Evolutionary conservation across 352 stramenopile species (phyloP).

Genomic region (Globisporangium alternatum): DNA sequence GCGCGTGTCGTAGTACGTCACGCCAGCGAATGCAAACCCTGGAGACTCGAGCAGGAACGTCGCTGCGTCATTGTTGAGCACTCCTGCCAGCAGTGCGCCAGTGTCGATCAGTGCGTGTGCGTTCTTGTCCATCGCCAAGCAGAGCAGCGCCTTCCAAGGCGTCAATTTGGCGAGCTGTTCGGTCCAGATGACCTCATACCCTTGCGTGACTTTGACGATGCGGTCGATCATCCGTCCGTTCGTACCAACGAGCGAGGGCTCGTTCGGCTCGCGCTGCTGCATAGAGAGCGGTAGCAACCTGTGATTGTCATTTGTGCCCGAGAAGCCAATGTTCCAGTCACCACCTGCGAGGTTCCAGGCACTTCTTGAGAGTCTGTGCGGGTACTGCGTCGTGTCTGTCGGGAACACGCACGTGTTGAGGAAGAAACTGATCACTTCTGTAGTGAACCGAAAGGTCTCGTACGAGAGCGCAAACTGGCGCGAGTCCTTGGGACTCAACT

Average conservation of each 20-base stretch:
- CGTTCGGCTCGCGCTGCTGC: constrained; percentile 52
- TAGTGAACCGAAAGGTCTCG: constrained; percentile 55
- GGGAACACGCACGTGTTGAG: constrained; percentile 83
- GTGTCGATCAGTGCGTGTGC: constrained; percentile 83
- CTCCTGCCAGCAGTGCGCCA: constrained; percentile 73
- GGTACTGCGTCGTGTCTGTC: constrained; percentile 76
- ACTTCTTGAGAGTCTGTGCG: constrained; percentile 57
- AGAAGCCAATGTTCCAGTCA: constrained; percentile 72
- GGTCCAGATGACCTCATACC: constrained; percentile 29
- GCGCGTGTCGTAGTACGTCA: constrained; percentile 81
- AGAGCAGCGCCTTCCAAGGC: constrained; percentile 49
- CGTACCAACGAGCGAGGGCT: constrained; percentile 51
- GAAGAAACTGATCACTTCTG: constrained; percentile 84
- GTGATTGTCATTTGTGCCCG: constrained; percentile 89
- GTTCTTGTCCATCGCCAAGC: constrained; percentile 32
- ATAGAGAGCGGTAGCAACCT: constrained; percentile 72
- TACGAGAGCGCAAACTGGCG: constrained; percentile 57
- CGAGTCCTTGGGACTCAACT: constrained; percentile 77
- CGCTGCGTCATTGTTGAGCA: constrained; percentile 48
- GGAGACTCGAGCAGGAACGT: constrained; percentile 34
- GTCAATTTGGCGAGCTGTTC: constrained; percentile 2
- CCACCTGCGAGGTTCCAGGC: constrained; percentile 82
- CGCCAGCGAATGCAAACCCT: constrained; percentile 37
- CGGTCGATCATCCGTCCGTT: constrained; percentile 88
- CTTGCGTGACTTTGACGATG: constrained; percentile 38